A percentile compares a stretch with the other conserved stretches of the same genome.
These are phyloP conservation scores for Citrus hindsii DNA, from an alignment of 345 rosid genomes.

Conservation along the genomic window DNA sequence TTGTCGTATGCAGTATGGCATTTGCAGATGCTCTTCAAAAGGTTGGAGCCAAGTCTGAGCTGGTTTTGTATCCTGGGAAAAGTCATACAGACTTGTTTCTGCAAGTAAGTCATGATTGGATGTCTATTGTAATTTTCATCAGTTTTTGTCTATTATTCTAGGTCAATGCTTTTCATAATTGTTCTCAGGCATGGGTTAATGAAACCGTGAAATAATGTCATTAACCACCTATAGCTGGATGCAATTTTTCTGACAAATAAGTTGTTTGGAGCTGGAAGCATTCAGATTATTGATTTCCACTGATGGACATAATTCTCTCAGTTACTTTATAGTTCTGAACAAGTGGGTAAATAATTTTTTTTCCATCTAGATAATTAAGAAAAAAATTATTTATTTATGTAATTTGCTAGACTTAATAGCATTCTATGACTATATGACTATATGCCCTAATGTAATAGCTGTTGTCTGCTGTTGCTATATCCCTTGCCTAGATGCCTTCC, in stretches of 20 bases:
- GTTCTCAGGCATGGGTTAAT: neutral
- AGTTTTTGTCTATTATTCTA: neutral
- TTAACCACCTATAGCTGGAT: neutral
- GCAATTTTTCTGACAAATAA: neutral
- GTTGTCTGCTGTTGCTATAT: neutral
- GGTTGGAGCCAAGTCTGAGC: slow-evolving; percentile 56
- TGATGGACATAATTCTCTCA: neutral
- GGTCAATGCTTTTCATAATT: neutral
- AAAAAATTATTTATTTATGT: neutral
- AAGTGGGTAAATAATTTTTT: neutral
- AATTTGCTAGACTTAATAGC: neutral
- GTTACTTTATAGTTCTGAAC: neutral
- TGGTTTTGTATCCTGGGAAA: slow-evolving; percentile 68
- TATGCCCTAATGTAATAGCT: neutral
- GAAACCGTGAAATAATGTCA: neutral
- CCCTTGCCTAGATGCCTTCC: neutral
- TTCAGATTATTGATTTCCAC: neutral
- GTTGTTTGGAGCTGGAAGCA: neutral
- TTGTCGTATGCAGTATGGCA: slow-evolving; percentile 46
- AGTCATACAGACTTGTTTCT: slow-evolving; percentile 92
- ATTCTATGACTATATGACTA: neutral
- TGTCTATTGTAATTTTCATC: neutral
- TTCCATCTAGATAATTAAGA: neutral
- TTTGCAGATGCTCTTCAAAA: slow-evolving; percentile 58
- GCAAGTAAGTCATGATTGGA: slow-evolving; percentile 49